Evolutionary conservation across 1,139 yeast genomes (phyloP).

Genomic region (Suhomyces kunorum): DNA sequence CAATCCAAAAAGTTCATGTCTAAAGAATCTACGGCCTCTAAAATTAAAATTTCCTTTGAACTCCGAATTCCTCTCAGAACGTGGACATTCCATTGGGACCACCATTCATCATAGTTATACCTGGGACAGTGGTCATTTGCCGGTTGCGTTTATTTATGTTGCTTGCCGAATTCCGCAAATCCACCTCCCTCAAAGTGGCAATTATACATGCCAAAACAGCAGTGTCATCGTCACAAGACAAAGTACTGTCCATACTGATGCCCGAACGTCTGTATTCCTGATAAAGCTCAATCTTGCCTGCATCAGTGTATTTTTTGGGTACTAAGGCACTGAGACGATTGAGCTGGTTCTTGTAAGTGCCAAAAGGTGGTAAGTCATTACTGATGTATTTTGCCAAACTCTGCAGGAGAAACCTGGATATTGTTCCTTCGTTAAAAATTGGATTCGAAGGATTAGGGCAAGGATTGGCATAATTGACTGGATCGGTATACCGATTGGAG

Average conservation of each 20-base stretch:
- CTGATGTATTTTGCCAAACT: constrained; percentile 25
- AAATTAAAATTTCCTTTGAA: too few species aligned
- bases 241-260: constrained; percentile 29
- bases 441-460: constrained; percentile 29
- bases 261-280: constrained; percentile 26
- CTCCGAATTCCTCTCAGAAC: too few species aligned
- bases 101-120: background rate
- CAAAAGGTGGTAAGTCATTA: constrained; percentile 44
- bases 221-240: constrained; percentile 36
- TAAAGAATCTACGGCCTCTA: too few species aligned
- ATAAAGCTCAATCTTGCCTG: constrained; percentile 39
- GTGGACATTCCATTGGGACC: background rate
- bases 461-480: constrained; percentile 26
- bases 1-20: too few species aligned
- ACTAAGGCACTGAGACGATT: constrained; percentile 16
- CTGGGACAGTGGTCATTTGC: background rate
- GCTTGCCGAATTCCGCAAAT: constrained; percentile 22
- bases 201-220: constrained; percentile 35
- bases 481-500: too few species aligned
- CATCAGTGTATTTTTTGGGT: constrained; percentile 39
- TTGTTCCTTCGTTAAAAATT: too few species aligned
- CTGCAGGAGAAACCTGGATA: constrained; percentile 1
- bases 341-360: constrained; percentile 34
- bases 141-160: background rate
- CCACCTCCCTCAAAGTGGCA: constrained; percentile 37